Evolutionary conservation across 169 alveolate species (phyloP), one percentile per base, ranked within the genome.

Genomic region (Perkinsus olseni): DNA sequence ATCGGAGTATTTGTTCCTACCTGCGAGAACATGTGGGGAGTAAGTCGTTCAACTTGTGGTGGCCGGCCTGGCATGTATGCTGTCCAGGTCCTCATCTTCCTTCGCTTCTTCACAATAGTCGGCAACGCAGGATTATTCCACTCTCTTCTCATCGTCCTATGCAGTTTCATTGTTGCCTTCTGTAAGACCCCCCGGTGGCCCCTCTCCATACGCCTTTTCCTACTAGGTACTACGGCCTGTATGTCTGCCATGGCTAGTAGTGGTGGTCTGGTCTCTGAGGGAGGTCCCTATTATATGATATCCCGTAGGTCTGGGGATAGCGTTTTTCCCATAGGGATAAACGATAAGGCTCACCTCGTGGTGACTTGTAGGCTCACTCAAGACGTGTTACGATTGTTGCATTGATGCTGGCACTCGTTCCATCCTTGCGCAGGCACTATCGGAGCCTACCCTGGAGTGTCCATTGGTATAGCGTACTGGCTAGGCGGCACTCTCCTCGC

Each of bases 11-110:
- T 94, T 21, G 94, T 94, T 45, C 95, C 95, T 0, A 94, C 95
- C 20, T 94, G 95, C 48, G 95, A 94, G 38, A 94, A 94, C 93
- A 93, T 94, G 95, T 94, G 95, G 94, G 95, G 94, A 34, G 94
- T 92, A 17, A 45, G 62, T 45, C 17, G 24, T 10, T 45, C 62
- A 10, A 6, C 62, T 17, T 45, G 62, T 45, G 62, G 62, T 45
- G 62, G 17, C 17, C 62, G 62, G 17, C 62, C 62, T 45, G 62
- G 62, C n/a, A n/a, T n/a, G n/a, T n/a, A n/a, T 45, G 24, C 62
- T 17, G 24, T 45, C 17, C 17, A 45, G 62, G 62, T 45, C 74
- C 91, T 94, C 51, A 94, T 94, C 92, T 94, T 94, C 50, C 91
- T 94, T 74, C 94, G 95, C 39, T 94, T 94, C 92, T 94, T 92